Conservation (phyloP, 139 green algal species). For the Spirogloea muscicola region DNA sequence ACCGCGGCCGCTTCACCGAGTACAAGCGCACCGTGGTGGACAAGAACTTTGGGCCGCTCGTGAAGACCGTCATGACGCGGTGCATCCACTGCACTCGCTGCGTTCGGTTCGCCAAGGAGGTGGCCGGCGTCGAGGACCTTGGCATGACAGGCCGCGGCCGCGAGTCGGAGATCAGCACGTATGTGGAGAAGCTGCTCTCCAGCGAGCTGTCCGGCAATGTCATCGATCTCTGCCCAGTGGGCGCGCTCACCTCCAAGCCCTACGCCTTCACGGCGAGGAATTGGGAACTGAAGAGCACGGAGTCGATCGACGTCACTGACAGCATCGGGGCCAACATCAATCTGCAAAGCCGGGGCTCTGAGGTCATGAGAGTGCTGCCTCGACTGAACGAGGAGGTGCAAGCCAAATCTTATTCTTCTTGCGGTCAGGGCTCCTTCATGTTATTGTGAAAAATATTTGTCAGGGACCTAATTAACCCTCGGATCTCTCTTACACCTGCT, state of each 20-base stretch:
- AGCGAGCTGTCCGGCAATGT: slow-evolving; percentile 95
- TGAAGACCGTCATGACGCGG: slow-evolving; percentile 97
- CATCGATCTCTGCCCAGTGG: slow-evolving; percentile 97
- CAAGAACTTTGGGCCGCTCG: slow-evolving; percentile 62
- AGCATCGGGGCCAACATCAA: slow-evolving; percentile 83
- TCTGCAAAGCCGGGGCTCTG: slow-evolving; percentile 74
- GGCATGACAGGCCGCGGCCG: slow-evolving; percentile 85
- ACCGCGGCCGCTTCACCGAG: slow-evolving; percentile 87
- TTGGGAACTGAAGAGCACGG: slow-evolving; percentile 94
- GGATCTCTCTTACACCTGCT: no score
- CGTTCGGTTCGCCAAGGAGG: slow-evolving; percentile 90
- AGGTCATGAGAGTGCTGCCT: slow-evolving; percentile 92
- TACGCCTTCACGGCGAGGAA: slow-evolving; percentile 91
- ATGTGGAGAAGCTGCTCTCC: slow-evolving; percentile 85
- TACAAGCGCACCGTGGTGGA: slow-evolving; percentile 77
- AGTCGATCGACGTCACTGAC: slow-evolving; percentile 89
- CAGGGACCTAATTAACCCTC: no score
- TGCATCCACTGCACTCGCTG: slow-evolving; percentile 95
- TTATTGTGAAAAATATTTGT: no score
- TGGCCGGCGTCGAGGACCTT: slow-evolving; percentile 90
- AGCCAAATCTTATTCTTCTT: no score
- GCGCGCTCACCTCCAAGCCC: slow-evolving; percentile 94
- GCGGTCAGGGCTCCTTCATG: no score
- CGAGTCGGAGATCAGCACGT: slow-evolving; percentile 86
- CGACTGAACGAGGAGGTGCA: slow-evolving; percentile 82